These are phyloP conservation scores for Trichoderma asperellum DNA, from an alignment of 2,329 filamentous ascomycete species.

Conservation along the genomic window DNA sequence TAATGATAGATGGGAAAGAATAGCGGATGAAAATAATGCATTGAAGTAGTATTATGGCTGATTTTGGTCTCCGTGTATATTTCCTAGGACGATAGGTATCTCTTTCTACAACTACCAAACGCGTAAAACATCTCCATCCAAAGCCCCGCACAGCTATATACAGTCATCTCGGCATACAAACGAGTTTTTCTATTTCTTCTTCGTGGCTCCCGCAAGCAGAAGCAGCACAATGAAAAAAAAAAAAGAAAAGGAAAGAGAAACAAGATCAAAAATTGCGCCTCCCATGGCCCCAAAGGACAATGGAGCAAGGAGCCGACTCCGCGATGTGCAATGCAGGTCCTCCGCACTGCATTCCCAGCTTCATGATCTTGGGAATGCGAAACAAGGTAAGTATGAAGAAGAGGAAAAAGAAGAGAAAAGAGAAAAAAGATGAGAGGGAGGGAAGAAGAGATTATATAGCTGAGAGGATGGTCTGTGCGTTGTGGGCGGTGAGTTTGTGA, in stretches of 20 bases:
- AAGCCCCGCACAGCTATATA: neutral
- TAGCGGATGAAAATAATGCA: conserved; percentile 6
- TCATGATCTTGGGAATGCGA: conserved; percentile 49
- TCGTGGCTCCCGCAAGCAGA: conserved; percentile 47
- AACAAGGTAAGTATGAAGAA: conserved; percentile 59
- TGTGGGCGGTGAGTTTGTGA: conserved; percentile 27
- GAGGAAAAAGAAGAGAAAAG: conserved; percentile 39
- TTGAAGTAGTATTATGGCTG: neutral
- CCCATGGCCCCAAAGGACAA: conserved; percentile 57
- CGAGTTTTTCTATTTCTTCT: conserved; percentile 45
- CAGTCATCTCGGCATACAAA: neutral
- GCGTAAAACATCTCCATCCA: neutral
- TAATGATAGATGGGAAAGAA: conserved; percentile 2
- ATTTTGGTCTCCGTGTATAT: neutral
- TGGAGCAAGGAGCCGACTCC: conserved; percentile 50
- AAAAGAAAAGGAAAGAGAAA: conserved; percentile 46
- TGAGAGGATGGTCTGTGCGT: conserved; percentile 25
- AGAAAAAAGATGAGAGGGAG: conserved; percentile 17
- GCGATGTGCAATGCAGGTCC: conserved; percentile 59
- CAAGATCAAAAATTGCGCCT: conserved; percentile 55
- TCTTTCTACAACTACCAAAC: neutral
- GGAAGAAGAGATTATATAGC: conserved; percentile 22
- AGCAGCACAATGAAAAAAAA: conserved; percentile 55
- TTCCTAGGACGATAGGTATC: too few species aligned
- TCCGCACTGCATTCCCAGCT: conserved; percentile 45